phyloP scores from a whole-genome alignment of 371 early-diverging fungal species.

The Blakeslea trispora region DNA sequence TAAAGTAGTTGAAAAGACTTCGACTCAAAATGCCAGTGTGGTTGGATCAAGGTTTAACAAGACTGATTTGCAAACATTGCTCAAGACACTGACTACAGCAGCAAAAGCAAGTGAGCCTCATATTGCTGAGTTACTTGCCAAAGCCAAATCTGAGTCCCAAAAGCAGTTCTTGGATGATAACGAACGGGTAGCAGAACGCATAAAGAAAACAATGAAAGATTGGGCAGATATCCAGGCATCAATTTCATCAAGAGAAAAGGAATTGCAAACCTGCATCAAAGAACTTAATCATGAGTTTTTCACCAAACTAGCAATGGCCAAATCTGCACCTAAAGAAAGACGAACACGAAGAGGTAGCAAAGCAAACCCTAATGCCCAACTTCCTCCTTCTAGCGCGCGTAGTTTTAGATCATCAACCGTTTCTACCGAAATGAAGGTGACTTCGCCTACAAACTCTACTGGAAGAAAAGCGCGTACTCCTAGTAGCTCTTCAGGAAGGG shows the following conservation, averaged over 20 bases:
- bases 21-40: constrained; percentile 38
- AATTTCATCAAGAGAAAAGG: constrained; percentile 35
- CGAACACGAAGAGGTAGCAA: constrained; percentile 6
- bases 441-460: constrained; percentile 6
- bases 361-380: constrained; percentile 2
- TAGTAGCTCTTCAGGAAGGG: background rate
- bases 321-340: constrained; percentile 22
- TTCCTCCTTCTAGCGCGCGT: constrained; percentile 7
- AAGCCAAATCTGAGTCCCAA: constrained; percentile 40
- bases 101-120: constrained; percentile 36
- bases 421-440: constrained; percentile 29
- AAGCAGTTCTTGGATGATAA: constrained; percentile 48
- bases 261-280: constrained; percentile 42
- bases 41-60: constrained; percentile 42
- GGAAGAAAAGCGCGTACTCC: constrained; percentile 17
- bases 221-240: constrained; percentile 41
- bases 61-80: constrained; percentile 49
- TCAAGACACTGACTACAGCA: constrained; percentile 36
- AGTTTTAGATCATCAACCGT: constrained; percentile 26
- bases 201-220: constrained; percentile 46
- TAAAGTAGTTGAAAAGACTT: constrained; percentile 33
- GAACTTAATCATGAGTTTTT: constrained; percentile 50
- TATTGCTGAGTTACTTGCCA: constrained; percentile 24
- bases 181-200: constrained; percentile 48
- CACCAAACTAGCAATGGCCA: constrained; percentile 48